Evolutionary conservation across 768 basidiomycete species (phyloP).

Genomic region (Imleria badia): DNA sequence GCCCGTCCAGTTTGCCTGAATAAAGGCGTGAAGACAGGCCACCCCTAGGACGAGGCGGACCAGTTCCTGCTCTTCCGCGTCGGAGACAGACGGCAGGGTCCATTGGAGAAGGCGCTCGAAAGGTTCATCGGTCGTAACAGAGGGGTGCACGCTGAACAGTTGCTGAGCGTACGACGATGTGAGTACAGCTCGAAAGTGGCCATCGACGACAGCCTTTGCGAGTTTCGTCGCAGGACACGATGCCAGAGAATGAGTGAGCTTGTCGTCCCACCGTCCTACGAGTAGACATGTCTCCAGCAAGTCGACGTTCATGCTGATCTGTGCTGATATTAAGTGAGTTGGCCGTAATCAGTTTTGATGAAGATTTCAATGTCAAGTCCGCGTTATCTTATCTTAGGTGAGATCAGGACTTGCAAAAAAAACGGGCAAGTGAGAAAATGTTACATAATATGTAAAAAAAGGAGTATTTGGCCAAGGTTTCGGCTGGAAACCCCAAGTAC

Average conservation of each 20-base stretch:
- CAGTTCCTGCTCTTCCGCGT: constrained; percentile 49
- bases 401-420: not conserved
- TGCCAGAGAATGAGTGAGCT: constrained; percentile 22
- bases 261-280: constrained; percentile 44
- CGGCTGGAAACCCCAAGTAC: too few species aligned
- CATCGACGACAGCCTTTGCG: constrained; percentile 57
- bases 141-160: constrained; percentile 36
- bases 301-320: constrained; percentile 20
- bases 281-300: constrained; percentile 57
- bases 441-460: too few species aligned
- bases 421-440: too few species aligned
- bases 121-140: constrained; percentile 38
- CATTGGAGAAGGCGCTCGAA: constrained; percentile 39
- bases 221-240: constrained; percentile 33
- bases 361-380: too few species aligned
- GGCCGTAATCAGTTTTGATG: too few species aligned
- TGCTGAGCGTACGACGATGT: constrained; percentile 44
- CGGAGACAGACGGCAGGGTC: constrained; percentile 25
- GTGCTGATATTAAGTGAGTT: not conserved
- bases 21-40: constrained; percentile 83
- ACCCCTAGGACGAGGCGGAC: constrained; percentile 65
- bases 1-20: constrained; percentile 96
- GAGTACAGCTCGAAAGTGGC: constrained; percentile 55
- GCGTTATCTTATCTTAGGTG: not conserved
- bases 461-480: too few species aligned